Evolutionary conservation across 257 asterid genomes (phyloP), one percentile per base, ranked within the genome.

Genomic region (Solanum acaule): DNA sequence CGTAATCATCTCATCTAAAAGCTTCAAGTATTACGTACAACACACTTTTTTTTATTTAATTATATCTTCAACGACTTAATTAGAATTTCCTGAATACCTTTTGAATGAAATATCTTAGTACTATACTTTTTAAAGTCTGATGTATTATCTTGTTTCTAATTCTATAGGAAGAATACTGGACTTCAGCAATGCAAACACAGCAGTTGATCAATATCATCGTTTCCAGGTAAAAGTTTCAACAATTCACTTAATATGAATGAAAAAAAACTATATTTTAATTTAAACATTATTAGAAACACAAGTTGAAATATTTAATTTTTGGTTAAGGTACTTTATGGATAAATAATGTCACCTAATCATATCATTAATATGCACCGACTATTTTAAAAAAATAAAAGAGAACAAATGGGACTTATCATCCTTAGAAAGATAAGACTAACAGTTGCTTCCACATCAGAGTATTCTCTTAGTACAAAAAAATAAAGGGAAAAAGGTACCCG

Each of bases 131-230:
- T 2, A 6, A 27, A 13, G 2, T 70, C 11, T 70, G 40, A 70
- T 72, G 8, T 35, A 8, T 72, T 40, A 33, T 44, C 34, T 75
- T 44, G 3, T 85, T 89, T 83, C 5, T 87, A 59, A 18, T 63
- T 31, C 38, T 38, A 33, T 22, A 94, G 98, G 98, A 84, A 93
- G 94, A 90, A 93, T 95, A 88, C 85, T 94, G 93, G 98, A 95
- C 87, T 95, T 94, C 92, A 95, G 98, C 95, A 94, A 94, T 89
- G 98, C 98, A 65, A 86, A 94, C 87, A 92, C 93, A 31, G 95
- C 97, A 22, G 98, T 95, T 56, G 98, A 94, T 95, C 98, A 95
- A 82, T 95, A 94, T 86, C 98, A 95, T 91, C 98, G 98, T 46
- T 95, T 94, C 89, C 84, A 91, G 95, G 98, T 94, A 49, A 65